These are phyloP conservation scores for Trichosporon sp. DNA, from an alignment of 1,284 basidiomycete genomes.

Conservation along the genomic window DNA sequence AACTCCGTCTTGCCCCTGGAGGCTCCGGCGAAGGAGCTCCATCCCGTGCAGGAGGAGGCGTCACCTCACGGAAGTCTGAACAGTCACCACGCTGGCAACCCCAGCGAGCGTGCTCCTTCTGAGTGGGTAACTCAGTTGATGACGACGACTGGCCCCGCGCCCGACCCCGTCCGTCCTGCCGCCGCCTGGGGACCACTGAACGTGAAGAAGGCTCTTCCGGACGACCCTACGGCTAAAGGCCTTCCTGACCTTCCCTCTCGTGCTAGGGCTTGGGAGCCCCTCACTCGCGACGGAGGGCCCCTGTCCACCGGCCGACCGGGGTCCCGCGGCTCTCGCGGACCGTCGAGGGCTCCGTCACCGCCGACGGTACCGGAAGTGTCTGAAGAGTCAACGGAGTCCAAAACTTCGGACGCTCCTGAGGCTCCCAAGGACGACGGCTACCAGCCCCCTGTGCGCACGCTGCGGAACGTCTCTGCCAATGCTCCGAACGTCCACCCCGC, in stretches of 20 bases:
- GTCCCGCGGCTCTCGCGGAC: not conserved
- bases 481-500: not conserved
- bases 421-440: not conserved
- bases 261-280: not conserved
- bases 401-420: not conserved
- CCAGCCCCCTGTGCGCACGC: not conserved
- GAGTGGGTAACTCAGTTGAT: not conserved
- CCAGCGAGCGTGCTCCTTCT: not conserved
- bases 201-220: not conserved
- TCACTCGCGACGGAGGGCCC: not conserved
- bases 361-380: not conserved
- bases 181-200: slow-evolving; percentile 1
- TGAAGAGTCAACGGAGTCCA: not conserved
- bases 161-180: not conserved
- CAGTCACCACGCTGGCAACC: not conserved
- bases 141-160: not conserved
- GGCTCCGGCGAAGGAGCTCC: not conserved
- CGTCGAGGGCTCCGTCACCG: not conserved
- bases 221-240: not conserved
- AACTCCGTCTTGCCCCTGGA: not conserved
- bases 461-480: not conserved
- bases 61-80: not conserved
- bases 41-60: not conserved
- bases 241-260: not conserved
- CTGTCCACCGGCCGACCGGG: not conserved